Base-by-base conservation (phyloP, 441 rosid genomes). In the Sinapis alba region DNA sequence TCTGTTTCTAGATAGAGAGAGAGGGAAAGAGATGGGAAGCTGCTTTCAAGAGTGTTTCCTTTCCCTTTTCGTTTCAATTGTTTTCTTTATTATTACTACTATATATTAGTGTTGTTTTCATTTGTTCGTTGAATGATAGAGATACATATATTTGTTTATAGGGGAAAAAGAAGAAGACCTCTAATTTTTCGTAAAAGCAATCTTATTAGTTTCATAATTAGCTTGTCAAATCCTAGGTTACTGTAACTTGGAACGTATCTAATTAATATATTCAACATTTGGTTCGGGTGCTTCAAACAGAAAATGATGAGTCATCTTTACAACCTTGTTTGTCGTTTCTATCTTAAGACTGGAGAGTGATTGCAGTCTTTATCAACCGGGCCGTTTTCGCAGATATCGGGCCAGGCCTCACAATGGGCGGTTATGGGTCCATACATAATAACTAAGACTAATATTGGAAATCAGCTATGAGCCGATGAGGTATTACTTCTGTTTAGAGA, bases 11-110 rank as follows among this genome's bases (percentile, higher is more conserved):
- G 26, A 62, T 26, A 62, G 51, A 62, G 50, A 11, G 10, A 50
- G 68, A 45, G 36, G 72, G 76, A 77, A 63, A 45, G 51, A 77
- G 77, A 77, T 77, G 72, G 3, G 69, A 65, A 7, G 77, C 69
- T 59, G 73, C 72, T 77, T 71, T 77, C 80, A 71, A 47, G 0
- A 47, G 20, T n/a, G 38, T 71, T 71, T 77, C 47, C 80, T 65
- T 77, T 0, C 36, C 27, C 45, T 34, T 72, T 65, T 71, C 73
- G 73, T 66, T 71, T 71, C 72, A 34, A 20, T 23, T 50, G 20
- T 19, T 57, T 18, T 15, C 32, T 56, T 56, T 23, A 4, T 53
- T 23, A 20, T 41, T 13, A 30, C 34, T 41, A n/a, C 18, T 13
- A 21, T 11, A 2, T 23, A 18, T 30, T 26, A 53, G n/a, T 38